A percentile compares a stretch with the other conserved stretches of the same genome.
phyloP scores from a whole-genome alignment of 371 early-diverging fungal genomes.

The Phascolomyces articulosus region DNA sequence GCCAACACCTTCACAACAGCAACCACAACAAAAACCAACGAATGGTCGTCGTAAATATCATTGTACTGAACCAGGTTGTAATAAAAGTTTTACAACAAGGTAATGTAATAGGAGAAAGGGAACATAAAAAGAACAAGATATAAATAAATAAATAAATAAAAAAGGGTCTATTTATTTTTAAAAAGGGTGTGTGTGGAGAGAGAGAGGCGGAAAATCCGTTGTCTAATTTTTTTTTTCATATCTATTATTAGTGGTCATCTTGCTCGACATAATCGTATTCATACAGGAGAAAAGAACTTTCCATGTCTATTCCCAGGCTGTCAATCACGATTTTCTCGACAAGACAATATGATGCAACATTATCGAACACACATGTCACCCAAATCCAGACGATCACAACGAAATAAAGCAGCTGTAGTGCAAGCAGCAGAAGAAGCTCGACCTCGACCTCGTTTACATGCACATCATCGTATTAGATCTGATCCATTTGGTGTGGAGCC shows the following conservation, averaged over 20 bases:
- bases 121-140: not conserved
- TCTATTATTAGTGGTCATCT: conserved; percentile 68
- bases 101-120: too few species aligned
- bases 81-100: conserved; percentile 57
- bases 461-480: conserved; percentile 49
- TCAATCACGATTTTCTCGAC: conserved; percentile 83
- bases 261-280: conserved; percentile 88
- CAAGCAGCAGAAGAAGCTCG: conserved; percentile 17
- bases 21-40: conserved; percentile 14
- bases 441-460: conserved; percentile 39
- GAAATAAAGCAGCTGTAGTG: conserved; percentile 16
- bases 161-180: not conserved
- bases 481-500: conserved; percentile 40
- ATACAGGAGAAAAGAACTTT: conserved; percentile 93
- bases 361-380: conserved; percentile 83
- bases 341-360: conserved; percentile 93
- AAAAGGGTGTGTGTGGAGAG: too few species aligned
- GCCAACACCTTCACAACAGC: conserved; percentile 1
- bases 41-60: conserved; percentile 41
- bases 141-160: not conserved
- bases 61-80: conserved; percentile 47
- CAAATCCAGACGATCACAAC: conserved; percentile 66
- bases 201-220: too few species aligned
- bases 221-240: not conserved
- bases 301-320: conserved; percentile 84